Evolutionary conservation across 2,329 filamentous ascomycete species (phyloP).

Genomic region (Xylaria digitata): DNA sequence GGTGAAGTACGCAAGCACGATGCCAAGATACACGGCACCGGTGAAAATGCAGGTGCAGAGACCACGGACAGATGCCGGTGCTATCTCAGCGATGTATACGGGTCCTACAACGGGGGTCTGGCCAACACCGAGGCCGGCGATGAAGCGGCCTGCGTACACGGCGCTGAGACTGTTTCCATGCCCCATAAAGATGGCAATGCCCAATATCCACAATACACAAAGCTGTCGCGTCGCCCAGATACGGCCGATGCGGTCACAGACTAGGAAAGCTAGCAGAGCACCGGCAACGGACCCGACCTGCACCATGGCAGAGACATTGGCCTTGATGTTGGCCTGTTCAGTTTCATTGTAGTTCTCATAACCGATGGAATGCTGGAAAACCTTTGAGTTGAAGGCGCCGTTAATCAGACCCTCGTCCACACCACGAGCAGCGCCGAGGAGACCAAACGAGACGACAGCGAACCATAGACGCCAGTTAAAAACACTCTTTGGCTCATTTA

Average conservation of each 20-base stretch:
- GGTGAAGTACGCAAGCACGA: conserved; percentile 82
- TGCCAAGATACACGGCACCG: conserved; percentile 79
- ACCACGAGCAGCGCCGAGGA: conserved; percentile 81
- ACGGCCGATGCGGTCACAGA: conserved; percentile 71
- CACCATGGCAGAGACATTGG: conserved; percentile 84
- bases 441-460: conserved; percentile 77
- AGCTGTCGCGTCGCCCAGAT: conserved; percentile 71
- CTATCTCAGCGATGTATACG: conserved; percentile 78
- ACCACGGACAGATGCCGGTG: conserved; percentile 75
- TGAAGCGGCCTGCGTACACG: conserved; percentile 74
- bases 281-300: conserved; percentile 81
- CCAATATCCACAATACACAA: conserved; percentile 67
- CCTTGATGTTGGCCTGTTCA: conserved; percentile 74
- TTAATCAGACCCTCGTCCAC: conserved; percentile 85
- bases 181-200: conserved; percentile 68
- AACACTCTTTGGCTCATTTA: conserved; percentile 74
- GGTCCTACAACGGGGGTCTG: conserved; percentile 76
- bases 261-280: conserved; percentile 70
- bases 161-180: conserved; percentile 64
- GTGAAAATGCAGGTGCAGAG: conserved; percentile 79
- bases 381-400: conserved; percentile 74
- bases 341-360: conserved; percentile 63
- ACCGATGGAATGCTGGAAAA: conserved; percentile 71
- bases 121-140: conserved; percentile 73
- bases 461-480: conserved; percentile 86